Evolutionary conservation across 192 early-diverging fungal species (phyloP).

Genomic region (Fimicolochytrium jonesii): DNA sequence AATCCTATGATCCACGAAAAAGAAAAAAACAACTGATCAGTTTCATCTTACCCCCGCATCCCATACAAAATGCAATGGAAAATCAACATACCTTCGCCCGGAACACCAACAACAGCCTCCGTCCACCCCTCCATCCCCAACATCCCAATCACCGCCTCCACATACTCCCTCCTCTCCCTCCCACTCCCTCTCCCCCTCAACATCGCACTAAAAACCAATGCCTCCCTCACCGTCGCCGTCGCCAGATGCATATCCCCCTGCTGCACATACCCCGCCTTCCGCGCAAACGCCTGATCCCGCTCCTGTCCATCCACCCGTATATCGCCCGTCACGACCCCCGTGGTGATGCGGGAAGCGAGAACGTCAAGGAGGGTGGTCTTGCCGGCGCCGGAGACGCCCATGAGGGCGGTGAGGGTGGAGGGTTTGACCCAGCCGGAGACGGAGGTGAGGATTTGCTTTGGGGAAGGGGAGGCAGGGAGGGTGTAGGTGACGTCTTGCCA

Average conservation of each 20-base stretch:
- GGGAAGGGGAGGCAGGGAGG: conserved; percentile 33
- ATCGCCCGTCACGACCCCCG: conserved; percentile 55
- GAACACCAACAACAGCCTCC: conserved; percentile 72
- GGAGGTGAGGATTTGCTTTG: conserved; percentile 61
- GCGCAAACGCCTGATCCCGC: conserved; percentile 15
- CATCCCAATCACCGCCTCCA: conserved; percentile 47
- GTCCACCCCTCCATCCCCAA: conserved; percentile 69
- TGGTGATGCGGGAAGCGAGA: conserved; percentile 63
- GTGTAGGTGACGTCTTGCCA: conserved; percentile 11
- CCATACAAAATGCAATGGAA: too few species aligned
- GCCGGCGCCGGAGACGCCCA: conserved; percentile 42
- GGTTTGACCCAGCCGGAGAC: conserved; percentile 69
- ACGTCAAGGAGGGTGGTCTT: conserved; percentile 47
- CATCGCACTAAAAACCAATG: conserved; percentile 31
- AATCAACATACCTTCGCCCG: conserved; percentile 63
- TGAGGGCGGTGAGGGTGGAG: conserved; percentile 75
- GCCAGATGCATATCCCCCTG: conserved; percentile 44
- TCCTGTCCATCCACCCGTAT: conserved; percentile 73
- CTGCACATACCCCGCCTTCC: conserved; percentile 36
- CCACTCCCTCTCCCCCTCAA: conserved; percentile 22
- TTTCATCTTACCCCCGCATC: too few species aligned
- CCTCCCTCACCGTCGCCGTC: conserved; percentile 30
- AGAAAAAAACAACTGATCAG: too few species aligned
- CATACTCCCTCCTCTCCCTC: conserved; percentile 28
- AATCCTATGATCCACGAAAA: too few species aligned